Evolutionary conservation across 2,329 filamentous ascomycete genomes (phyloP).

Genomic region (Aaosphaeria pasadenensis): DNA sequence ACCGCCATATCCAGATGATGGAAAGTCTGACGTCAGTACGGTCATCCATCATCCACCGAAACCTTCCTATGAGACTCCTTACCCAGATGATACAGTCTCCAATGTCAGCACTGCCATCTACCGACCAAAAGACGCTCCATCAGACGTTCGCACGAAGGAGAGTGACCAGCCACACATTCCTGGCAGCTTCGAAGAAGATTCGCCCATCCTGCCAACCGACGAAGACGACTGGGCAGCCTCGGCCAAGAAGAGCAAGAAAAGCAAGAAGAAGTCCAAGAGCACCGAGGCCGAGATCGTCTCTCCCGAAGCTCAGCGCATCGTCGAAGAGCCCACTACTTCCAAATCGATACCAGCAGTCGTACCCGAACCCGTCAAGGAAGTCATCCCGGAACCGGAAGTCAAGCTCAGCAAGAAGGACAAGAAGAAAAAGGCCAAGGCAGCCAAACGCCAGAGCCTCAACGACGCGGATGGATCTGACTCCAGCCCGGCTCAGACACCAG

Average conservation of each 20-base stretch:
- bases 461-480: conserved; percentile 28
- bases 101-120: too few relatives aligned
- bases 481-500: conserved; percentile 20
- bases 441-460: conserved; percentile 25
- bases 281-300: conserved; percentile 19
- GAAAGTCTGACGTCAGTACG: too few relatives aligned
- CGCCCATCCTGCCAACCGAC: conserved; percentile 28
- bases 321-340: conserved; percentile 5
- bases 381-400: conserved; percentile 15
- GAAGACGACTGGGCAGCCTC: conserved; percentile 7
- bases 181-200: conserved; percentile 55
- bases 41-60: too few relatives aligned
- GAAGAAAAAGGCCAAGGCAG: conserved; percentile 32
- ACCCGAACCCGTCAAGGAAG: conserved; percentile 3
- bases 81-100: too few relatives aligned
- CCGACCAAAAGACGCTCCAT: too few relatives aligned
- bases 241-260: conserved; percentile 6
- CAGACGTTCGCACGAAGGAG: too few relatives aligned
- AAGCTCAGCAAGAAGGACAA: conserved; percentile 40
- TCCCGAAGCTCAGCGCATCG: conserved; percentile 11
- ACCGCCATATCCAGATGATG: too few relatives aligned
- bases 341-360: not conserved
- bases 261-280: conserved; percentile 18
- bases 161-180: conserved; percentile 50
- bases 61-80: too few relatives aligned